Conservation (phyloP, 2,329 filamentous ascomycete species). For the Xylaria sp. region DNA sequence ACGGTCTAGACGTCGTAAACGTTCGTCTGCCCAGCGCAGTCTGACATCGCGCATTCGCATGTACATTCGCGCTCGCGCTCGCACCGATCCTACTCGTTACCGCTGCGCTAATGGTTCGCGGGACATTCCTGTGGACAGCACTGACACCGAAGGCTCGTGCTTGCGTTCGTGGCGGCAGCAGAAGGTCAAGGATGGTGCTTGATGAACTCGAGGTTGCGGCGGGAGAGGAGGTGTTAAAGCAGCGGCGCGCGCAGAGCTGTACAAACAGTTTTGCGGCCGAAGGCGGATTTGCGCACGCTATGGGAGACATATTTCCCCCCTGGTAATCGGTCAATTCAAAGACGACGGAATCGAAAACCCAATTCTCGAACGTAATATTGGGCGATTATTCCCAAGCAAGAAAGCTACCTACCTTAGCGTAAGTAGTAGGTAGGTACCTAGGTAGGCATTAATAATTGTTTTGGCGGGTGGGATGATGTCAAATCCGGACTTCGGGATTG, state of each 20-base stretch:
- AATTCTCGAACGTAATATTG: conserved; percentile 6
- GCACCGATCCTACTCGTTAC: conserved; percentile 23
- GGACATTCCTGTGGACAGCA: conserved; percentile 37
- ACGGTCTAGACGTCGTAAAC: conserved; percentile 27
- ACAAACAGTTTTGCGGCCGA: conserved; percentile 50
- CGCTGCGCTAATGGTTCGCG: conserved; percentile 1
- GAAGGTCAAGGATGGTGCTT: conserved; percentile 53
- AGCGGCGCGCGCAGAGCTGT: conserved; percentile 46
- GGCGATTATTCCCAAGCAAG: conserved; percentile 37
- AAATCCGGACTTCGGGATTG: conserved; percentile 29
- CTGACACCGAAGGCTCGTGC: conserved; percentile 47
- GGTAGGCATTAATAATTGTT: conserved; percentile 30
- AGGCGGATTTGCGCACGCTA: conserved; percentile 54
- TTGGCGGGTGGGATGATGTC: conserved; percentile 46
- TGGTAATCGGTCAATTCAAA: neutral
- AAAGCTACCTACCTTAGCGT: conserved; percentile 33
- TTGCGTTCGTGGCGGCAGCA: conserved; percentile 44
- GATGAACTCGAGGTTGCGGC: conserved; percentile 26
- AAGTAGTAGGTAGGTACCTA: too few relatives aligned
- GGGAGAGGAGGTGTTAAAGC: conserved; percentile 34
- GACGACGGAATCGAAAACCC: neutral
- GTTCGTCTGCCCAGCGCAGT: neutral
- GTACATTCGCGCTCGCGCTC: neutral
- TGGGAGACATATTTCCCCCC: conserved; percentile 36
- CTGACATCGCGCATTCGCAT: conserved; percentile 8